Evolutionary conservation across 2,329 filamentous ascomycete species (phyloP).

Genomic region (Claviceps citrina): DNA sequence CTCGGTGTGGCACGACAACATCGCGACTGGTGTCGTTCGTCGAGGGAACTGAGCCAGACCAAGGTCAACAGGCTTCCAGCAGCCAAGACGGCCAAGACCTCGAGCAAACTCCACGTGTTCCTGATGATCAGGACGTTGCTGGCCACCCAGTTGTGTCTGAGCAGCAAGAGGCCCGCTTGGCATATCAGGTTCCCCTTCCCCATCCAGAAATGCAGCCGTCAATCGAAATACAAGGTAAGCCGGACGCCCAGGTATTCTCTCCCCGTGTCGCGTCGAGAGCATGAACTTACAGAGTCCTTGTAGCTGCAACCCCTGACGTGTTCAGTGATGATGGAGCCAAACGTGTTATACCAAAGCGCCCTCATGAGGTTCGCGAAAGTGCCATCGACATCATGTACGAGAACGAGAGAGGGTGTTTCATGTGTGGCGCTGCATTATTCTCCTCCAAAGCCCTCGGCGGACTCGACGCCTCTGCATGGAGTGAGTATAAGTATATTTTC

Average conservation of each 20-base stretch:
- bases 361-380: conserved; percentile 28
- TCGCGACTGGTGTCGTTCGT: conserved; percentile 7
- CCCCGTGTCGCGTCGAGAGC: not conserved
- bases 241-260: not conserved
- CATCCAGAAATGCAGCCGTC: conserved; percentile 15
- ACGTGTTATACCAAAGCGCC: conserved; percentile 21
- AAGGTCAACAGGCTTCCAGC: not conserved
- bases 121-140: not conserved
- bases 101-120: not conserved
- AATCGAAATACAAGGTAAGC: conserved; percentile 20
- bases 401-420: conserved; percentile 80
- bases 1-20: conserved; percentile 4
- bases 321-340: conserved; percentile 12
- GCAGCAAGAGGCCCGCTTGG: conserved; percentile 1
- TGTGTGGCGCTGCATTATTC: conserved; percentile 84
- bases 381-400: conserved; percentile 85
- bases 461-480: conserved; percentile 77
- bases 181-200: conserved; percentile 4
- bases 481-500: conserved; percentile 12
- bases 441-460: conserved; percentile 71
- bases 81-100: not conserved
- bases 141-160: not conserved
- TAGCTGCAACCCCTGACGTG: conserved; percentile 17
- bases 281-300: not conserved
- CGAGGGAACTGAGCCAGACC: not conserved